Base-by-base conservation (phyloP, 202 grass and related monocot species). In the Cymbopogon flexuosus region DNA sequence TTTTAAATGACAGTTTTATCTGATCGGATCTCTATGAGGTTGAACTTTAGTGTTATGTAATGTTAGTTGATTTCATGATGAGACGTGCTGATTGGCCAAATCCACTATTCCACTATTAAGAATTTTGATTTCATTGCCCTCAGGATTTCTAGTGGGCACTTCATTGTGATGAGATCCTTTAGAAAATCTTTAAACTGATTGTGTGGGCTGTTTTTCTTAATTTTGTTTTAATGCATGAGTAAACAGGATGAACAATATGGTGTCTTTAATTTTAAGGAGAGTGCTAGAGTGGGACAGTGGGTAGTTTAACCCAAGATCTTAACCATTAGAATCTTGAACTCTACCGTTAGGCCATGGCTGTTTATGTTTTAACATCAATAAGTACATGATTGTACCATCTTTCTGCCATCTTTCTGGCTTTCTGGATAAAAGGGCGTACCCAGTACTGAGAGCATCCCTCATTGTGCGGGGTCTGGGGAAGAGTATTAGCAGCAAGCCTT, bases 1-100 rank as follows among this genome's bases (percentile, higher is more conserved):
- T 79, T 79, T 54, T 30, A 56, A 41, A 85, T 54, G 15, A n/a
- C 29, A 70, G 23, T 45, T 45, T 8, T 71, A 42, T 65, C 61
- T 31, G 22, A 30, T 29, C 65, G 21, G 41, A 6, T 72, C 62
- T 40, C 52, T 16, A 23, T 41, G 34, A 57, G 36, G 15, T 51
- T 52, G 40, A 42, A 77, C 33, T n/a, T 57, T 30, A 78, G 52
- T 77, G n/a, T 62, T 71, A 62, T 27, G 5, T 10, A 31, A 14
- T 70, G 27, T 70, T 70, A 70, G 40, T 70, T 37, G 27, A 68
- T 77, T 36, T 51, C 63, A 46, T 33, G 61, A 30, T 68, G 34
- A 24, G 11, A 68, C 70, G 39, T 6, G 35, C 14, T 8, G n/a
- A 27, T 70, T 78, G 29, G 29, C 5, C 3, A 30, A 49, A 36